Base-by-base conservation (phyloP, 2,329 filamentous ascomycete genomes). In the Aspergillus spinulosporus region DNA sequence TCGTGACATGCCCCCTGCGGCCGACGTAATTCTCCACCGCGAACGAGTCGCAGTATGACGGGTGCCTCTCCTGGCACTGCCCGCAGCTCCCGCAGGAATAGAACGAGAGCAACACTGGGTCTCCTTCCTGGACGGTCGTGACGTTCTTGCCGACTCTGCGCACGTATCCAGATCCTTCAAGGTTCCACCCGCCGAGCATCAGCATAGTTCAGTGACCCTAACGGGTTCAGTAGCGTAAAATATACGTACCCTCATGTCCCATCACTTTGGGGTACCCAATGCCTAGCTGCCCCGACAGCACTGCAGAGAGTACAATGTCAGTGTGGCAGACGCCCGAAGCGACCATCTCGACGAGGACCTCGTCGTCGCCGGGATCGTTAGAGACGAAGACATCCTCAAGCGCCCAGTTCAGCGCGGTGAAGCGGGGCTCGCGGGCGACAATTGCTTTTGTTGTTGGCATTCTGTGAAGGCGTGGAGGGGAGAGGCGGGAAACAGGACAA, bases 61-160 rank as follows among this genome's bases (percentile, higher is more conserved):
- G 66, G 42, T 64, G 69, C 2, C 52, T 62, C 11, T 55, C 57
- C 31, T 36, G 49, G 49, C 74, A 77, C 11, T 66, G 58, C 3
- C 44, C 52, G 60, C 74, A 77, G 0, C 58, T 36, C 7, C 66
- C 63, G 57, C 74, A 77, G 48, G 62, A 68, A 6, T 64, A 64
- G 43, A 68, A 75, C 1, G 67, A 71, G 2, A 76, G 63, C 4
- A 77, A 59, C 3, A 76, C 72, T 5, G 64, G 62, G 56, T 66
- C 52, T 39, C 66, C 57, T 40, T 59, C 0, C 7, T 31, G 14
- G 1, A 68, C 45, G 1, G 40, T 45, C 12, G 56, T 59, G 1
- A 64, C 49, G 34, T 63, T 59, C 1, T 48, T 57, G 4, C 64
- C 64, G 3, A 64, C 28, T 2, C 42, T 40, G 0, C 49, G 51